phyloP scores from a whole-genome alignment of 2,329 filamentous ascomycete genomes.

The Nannizzia gypsea region DNA sequence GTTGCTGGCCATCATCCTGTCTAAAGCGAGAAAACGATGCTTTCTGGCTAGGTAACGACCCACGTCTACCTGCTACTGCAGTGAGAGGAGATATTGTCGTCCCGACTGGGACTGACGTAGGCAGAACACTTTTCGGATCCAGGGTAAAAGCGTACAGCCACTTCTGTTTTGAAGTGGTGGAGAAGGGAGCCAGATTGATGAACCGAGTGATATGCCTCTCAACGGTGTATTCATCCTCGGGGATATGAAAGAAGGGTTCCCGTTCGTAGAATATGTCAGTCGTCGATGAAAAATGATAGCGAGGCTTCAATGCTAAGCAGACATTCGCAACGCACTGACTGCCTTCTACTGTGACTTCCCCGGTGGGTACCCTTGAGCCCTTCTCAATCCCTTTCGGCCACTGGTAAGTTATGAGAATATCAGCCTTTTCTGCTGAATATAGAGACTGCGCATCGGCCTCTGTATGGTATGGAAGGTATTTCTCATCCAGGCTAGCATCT shows the following conservation, averaged over 20 bases:
- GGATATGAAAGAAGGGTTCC: slow-evolving; percentile 73
- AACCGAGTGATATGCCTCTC: slow-evolving; percentile 65
- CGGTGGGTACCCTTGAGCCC: slow-evolving; percentile 53
- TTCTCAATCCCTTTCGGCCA: slow-evolving; percentile 68
- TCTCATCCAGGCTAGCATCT: slow-evolving; percentile 42
- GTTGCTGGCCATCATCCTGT: slow-evolving; percentile 26
- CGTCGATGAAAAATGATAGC: slow-evolving; percentile 74
- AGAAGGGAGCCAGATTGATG: slow-evolving; percentile 72
- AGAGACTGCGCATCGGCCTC: slow-evolving; percentile 64
- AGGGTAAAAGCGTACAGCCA: slow-evolving; percentile 53
- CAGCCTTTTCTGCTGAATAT: slow-evolving; percentile 56
- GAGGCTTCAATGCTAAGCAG: slow-evolving; percentile 67
- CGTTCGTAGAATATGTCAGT: slow-evolving; percentile 70
- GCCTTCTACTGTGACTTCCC: slow-evolving; percentile 41
- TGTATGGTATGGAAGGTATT: slow-evolving; percentile 65
- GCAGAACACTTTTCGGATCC: slow-evolving; percentile 49
- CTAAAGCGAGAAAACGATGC: slow-evolving; percentile 31
- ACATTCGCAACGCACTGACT: slow-evolving; percentile 66
- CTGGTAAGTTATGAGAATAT: slow-evolving; percentile 74
- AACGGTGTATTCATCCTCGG: slow-evolving; percentile 42
- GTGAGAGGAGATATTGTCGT: slow-evolving; percentile 60
- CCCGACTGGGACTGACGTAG: slow-evolving; percentile 53
- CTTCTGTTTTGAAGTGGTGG: slow-evolving; percentile 63
- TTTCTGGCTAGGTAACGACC: slow-evolving; percentile 27
- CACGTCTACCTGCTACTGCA: slow-evolving; percentile 47